These are phyloP conservation scores for Zymoseptoria passerinii DNA, from an alignment of 2,329 filamentous ascomycete species.

Conservation along the genomic window DNA sequence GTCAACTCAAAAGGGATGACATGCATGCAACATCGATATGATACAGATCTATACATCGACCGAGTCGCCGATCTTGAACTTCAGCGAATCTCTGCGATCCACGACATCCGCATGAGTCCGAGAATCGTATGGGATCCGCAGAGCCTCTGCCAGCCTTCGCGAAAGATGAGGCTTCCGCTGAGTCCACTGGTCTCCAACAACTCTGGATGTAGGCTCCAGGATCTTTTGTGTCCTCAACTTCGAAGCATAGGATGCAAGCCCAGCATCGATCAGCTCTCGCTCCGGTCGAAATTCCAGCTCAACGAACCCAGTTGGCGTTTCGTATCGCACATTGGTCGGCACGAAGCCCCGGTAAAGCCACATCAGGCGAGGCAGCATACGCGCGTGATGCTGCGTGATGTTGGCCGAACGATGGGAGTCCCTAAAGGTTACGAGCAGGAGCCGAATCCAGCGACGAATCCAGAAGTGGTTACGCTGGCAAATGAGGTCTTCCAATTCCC, in stretches of 20 bases:
- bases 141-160: background rate
- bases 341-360: slow-evolving; percentile 19
- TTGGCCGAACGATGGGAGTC: background rate
- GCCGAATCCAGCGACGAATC: slow-evolving; percentile 23
- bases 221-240: background rate
- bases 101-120: background rate
- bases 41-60: background rate
- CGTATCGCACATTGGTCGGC: slow-evolving; percentile 19
- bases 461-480: slow-evolving; percentile 17
- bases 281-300: slow-evolving; percentile 16
- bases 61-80: background rate
- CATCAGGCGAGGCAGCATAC: slow-evolving; percentile 20
- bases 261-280: slow-evolving; percentile 4
- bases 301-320: slow-evolving; percentile 25
- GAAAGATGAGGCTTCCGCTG: background rate
- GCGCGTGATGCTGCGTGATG: slow-evolving; percentile 2
- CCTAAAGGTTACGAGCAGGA: slow-evolving; percentile 16
- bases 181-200: background rate
- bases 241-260: background rate
- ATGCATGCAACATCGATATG: too few species aligned
- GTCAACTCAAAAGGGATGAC: too few species aligned
- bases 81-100: background rate
- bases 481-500: slow-evolving; percentile 15
- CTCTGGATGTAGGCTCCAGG: background rate
- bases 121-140: background rate